phyloP scores from a whole-genome alignment of 1,284 basidiomycete species.

The Puccinia coronata region DNA sequence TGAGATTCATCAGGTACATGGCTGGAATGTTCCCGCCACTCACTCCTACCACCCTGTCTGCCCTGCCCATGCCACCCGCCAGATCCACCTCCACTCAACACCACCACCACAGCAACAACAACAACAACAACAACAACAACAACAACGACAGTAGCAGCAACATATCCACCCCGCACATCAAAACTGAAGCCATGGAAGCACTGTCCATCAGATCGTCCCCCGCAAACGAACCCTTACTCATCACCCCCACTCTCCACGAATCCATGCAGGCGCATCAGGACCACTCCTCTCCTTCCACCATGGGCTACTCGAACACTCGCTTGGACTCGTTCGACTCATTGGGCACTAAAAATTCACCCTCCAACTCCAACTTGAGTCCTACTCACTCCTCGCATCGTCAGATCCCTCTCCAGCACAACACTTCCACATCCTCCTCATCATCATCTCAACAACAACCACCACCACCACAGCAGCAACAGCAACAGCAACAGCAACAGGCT shows the following conservation, averaged over 20 bases:
- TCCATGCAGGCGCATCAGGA: too few species aligned
- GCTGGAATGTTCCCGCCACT: background rate
- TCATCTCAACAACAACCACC: background rate
- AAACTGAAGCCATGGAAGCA: background rate
- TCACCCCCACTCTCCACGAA: background rate
- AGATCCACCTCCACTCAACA: conserved; percentile 1
- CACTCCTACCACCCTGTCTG: background rate
- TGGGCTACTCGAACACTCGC: too few species aligned
- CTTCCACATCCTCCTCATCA: conserved; percentile 1
- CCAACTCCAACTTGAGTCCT: conserved; percentile 10
- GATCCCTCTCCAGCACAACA: background rate
- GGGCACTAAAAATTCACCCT: background rate
- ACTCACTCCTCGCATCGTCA: background rate
- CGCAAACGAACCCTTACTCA: background rate
- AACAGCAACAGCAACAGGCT: background rate
- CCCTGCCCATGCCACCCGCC: background rate
- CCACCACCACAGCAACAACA: background rate
- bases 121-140: background rate
- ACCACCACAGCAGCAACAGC: background rate
- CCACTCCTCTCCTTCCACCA: too few species aligned
- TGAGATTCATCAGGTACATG: too few species aligned
- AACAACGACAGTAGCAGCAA: background rate
- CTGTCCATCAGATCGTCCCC: background rate
- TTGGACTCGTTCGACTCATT: background rate
- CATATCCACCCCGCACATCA: background rate